Percentiles rank a stretch among this genome's conserved stretches.
phyloP scores from a whole-genome alignment of 148 eudicot genomes.

The Vaccinium darrowii region DNA sequence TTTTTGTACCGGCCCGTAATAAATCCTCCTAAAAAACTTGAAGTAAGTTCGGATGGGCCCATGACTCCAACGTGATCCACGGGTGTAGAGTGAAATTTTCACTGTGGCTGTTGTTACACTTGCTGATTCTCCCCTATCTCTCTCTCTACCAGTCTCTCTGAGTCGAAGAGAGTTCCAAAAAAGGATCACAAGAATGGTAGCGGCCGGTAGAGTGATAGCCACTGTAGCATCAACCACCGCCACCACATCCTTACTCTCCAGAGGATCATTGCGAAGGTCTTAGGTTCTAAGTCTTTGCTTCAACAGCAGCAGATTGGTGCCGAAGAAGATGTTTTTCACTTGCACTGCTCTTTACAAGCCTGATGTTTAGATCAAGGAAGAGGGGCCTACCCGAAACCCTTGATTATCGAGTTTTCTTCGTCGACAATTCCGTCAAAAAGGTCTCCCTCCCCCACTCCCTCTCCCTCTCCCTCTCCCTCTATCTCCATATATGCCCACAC shows the following conservation, averaged over 20 bases:
- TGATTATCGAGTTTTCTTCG: slow-evolving; percentile 75
- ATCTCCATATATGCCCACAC: no score
- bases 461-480: no score
- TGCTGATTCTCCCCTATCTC: no score
- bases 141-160: background rate
- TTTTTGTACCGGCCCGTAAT: no score
- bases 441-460: slow-evolving; percentile 24
- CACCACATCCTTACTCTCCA: slow-evolving; percentile 48
- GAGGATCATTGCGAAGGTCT: slow-evolving; percentile 29
- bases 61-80: no score
- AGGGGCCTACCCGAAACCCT: slow-evolving; percentile 77
- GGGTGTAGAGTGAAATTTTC: no score
- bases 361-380: slow-evolving; percentile 40
- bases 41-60: no score
- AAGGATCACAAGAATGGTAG: slow-evolving; percentile 37
- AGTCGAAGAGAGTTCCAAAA: background rate
- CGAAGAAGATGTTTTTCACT: slow-evolving; percentile 47
- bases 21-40: no score
- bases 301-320: slow-evolving; percentile 26
- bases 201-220: slow-evolving; percentile 52
- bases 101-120: no score
- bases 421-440: slow-evolving; percentile 71
- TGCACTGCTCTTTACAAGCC: slow-evolving; percentile 63
- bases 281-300: slow-evolving; percentile 32
- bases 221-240: slow-evolving; percentile 35